A percentile compares a stretch with the other conserved stretches of the same genome.
Evolutionary conservation across 2,329 filamentous ascomycete genomes (phyloP).

Genomic region (Akanthomyces lecanii): DNA sequence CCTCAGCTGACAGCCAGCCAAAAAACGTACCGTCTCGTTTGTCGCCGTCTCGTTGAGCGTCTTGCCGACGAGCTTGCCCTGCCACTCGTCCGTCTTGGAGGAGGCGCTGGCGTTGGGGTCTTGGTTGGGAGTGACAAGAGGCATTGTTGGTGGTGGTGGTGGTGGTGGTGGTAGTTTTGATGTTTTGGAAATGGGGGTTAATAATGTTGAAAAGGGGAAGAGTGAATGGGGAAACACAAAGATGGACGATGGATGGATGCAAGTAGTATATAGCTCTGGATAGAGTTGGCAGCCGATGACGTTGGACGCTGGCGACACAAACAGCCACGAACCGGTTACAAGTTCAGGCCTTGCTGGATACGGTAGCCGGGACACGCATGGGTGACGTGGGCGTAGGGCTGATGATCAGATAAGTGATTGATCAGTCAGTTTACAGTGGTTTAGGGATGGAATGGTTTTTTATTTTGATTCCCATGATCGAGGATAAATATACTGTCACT

Average conservation of each 20-base stretch:
- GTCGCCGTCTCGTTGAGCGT: conserved; percentile 48
- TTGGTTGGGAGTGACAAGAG: conserved; percentile 60
- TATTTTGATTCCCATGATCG: too few relatives aligned
- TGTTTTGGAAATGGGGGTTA: background rate
- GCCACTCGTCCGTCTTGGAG: conserved; percentile 54
- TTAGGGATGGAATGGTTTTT: background rate
- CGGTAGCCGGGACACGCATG: conserved; percentile 1
- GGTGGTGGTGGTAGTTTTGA: conserved; percentile 15
- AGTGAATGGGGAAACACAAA: background rate
- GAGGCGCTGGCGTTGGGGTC: conserved; percentile 42
- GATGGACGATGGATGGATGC: background rate
- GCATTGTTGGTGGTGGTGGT: conserved; percentile 40
- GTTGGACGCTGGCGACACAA: background rate
- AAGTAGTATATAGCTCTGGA: too few relatives aligned
- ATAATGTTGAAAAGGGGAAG: background rate
- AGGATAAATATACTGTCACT: background rate
- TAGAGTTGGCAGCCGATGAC: background rate
- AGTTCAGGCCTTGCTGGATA: conserved; percentile 1
- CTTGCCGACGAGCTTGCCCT: conserved; percentile 61
- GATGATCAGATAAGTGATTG: background rate
- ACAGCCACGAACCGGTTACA: background rate
- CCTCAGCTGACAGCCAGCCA: too few relatives aligned
- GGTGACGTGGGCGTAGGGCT: conserved; percentile 4
- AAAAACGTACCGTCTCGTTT: conserved; percentile 47
- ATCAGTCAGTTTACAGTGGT: background rate